phyloP scores from a whole-genome alignment of 2,329 filamentous ascomycete species.

The Gremmenia infestans region DNA sequence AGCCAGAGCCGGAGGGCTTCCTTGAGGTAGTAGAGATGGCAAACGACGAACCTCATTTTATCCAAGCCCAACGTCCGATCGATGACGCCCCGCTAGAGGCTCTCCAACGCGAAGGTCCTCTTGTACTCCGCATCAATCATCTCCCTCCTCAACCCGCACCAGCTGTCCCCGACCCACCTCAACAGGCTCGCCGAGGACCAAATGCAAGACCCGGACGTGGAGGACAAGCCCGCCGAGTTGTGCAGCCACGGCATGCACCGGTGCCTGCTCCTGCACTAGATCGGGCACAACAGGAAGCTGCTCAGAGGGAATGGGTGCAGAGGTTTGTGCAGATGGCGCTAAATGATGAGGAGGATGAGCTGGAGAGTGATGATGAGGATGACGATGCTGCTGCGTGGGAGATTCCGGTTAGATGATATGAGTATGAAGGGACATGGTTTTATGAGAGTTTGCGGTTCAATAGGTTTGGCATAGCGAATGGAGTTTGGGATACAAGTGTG shows the following conservation, averaged over 20 bases:
- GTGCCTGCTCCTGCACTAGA: slow-evolving; percentile 1
- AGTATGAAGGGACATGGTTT: neutral
- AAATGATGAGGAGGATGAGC: slow-evolving; percentile 31
- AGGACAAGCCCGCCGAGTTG: slow-evolving; percentile 1
- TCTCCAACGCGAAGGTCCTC: slow-evolving; percentile 29
- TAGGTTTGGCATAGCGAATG: neutral
- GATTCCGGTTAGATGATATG: slow-evolving; percentile 29
- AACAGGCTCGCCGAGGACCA: slow-evolving; percentile 4
- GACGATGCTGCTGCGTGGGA: slow-evolving; percentile 42
- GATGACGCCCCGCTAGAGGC: slow-evolving; percentile 10
- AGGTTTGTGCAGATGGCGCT: slow-evolving; percentile 33
- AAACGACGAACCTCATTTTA: slow-evolving; percentile 11
- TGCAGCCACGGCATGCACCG: slow-evolving; percentile 8
- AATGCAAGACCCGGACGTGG: slow-evolving; percentile 2
- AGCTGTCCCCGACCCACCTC: slow-evolving; percentile 18
- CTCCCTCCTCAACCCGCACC: slow-evolving; percentile 18
- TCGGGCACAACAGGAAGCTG: slow-evolving; percentile 14
- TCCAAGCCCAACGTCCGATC: neutral
- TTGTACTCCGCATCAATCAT: slow-evolving; percentile 31
- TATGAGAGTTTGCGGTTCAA: too few species aligned
- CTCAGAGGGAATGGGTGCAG: slow-evolving; percentile 30
- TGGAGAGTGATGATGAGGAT: slow-evolving; percentile 37
- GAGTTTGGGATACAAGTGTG: neutral
- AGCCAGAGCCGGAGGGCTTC: slow-evolving; percentile 4
- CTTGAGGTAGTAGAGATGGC: neutral